Base-by-base conservation (phyloP, 108 stramenopile genomes). In the Nannochloropsis salina region DNA sequence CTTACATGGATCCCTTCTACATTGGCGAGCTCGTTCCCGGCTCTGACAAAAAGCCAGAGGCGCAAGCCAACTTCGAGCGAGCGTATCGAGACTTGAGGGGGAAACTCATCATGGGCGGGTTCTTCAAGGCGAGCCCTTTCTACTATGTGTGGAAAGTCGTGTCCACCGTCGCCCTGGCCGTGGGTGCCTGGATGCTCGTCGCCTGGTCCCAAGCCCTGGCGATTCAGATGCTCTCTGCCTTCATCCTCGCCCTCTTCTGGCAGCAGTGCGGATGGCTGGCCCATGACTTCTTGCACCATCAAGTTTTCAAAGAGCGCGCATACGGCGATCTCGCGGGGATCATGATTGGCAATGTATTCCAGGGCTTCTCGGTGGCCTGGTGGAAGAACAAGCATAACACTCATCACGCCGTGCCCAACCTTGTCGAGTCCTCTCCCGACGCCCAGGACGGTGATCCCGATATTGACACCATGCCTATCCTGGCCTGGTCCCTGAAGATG, bases 191-290 rank as follows among this genome's bases (percentile, higher is more conserved):
- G 47, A 90, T 92, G 51, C 93, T 96, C 90, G 95, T 97, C 41
- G 89, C 90, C 79, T 93, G 79, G 82, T 94, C 92, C 9, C 95
- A 96, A 40, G 91, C 87, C 84, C 79, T 90, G 80, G 81, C 86
- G 41, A 91, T 97, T 80, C 96, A 97, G 90, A 89, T 96, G 85
- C 92, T 92, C 22, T 93, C 94, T 2, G 98, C 97, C 0, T 82
- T 95, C 31, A 82, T 96, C 80, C 90, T 99, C 87, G 99, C 96
- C 44, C 89, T 98, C 22, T 98, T 98, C 92, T 98, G 96, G 94
- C 99, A 99, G 91, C 99, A 99, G 91, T 98, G 96, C 84, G 99
- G 99, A 83, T 99, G 99, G 99, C 92, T 99, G 61, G 96, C 97
- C 9, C 99, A 99, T 85, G 99, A 99, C 85, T 97, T 97, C 85